These are phyloP conservation scores for Nicotiana otophora DNA, from an alignment of 257 asterid species.

Conservation along the genomic window DNA sequence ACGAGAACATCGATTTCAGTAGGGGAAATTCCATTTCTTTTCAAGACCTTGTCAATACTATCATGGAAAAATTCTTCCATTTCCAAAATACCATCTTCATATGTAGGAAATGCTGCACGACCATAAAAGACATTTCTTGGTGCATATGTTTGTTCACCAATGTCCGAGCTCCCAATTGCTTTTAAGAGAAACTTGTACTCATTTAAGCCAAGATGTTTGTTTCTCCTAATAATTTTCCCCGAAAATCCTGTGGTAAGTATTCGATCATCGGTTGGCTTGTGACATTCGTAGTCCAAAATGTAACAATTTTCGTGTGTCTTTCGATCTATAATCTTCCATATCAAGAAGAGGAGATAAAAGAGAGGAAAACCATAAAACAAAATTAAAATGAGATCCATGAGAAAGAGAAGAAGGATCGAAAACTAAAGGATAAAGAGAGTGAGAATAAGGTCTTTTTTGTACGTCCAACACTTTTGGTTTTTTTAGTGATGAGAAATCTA, in stretches of 20 bases:
- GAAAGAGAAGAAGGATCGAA: not conserved
- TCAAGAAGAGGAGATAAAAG: constrained; percentile 24
- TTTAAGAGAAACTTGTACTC: constrained; percentile 70
- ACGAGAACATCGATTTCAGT: constrained; percentile 62
- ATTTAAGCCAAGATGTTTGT: constrained; percentile 56
- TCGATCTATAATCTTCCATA: constrained; percentile 19
- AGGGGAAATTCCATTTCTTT: constrained; percentile 33
- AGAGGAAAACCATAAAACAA: constrained; percentile 34
- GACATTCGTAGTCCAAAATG: constrained; percentile 68
- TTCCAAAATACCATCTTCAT: constrained; percentile 46
- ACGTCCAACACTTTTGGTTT: not conserved
- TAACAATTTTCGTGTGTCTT: constrained; percentile 44
- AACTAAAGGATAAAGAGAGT: too few species aligned
- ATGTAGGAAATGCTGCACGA: constrained; percentile 47
- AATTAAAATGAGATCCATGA: constrained; percentile 35
- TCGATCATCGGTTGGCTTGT: constrained; percentile 46
- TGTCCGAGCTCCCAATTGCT: constrained; percentile 77
- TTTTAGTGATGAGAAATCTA: not conserved
- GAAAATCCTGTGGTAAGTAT: constrained; percentile 44
- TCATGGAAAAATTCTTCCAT: constrained; percentile 67
- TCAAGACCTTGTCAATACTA: constrained; percentile 36
- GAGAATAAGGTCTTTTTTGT: not conserved
- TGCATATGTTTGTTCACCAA: constrained; percentile 80
- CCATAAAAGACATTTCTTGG: constrained; percentile 61
- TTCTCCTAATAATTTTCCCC: constrained; percentile 57